A percentile compares a stretch with the other conserved stretches of the same genome.
Evolutionary conservation across 176 grass and related monocot species (phyloP).

Genomic region (Eremochloa ophiuroides): DNA sequence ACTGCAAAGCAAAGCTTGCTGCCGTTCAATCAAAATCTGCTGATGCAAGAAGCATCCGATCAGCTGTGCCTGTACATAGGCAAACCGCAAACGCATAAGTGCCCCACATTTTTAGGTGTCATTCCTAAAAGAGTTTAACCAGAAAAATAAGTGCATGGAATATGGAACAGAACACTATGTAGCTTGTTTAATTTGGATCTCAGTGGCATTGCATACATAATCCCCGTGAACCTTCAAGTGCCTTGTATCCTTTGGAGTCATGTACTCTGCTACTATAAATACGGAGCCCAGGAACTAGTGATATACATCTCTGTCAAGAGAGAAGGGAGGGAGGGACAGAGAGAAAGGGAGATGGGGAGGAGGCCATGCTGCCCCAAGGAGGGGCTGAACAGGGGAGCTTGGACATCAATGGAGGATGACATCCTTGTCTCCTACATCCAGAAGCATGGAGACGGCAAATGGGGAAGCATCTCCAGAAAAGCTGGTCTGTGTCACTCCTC

Average conservation of each 20-base stretch:
- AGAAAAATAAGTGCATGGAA: background rate
- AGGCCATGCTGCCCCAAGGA: slow-evolving; percentile 47
- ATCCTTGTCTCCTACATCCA: slow-evolving; percentile 45
- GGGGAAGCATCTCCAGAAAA: slow-evolving; percentile 47
- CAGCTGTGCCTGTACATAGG: background rate
- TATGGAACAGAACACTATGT: background rate
- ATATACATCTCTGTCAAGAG: background rate
- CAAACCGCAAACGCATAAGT: background rate
- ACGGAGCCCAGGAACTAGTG: background rate
- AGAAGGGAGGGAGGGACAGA: background rate
- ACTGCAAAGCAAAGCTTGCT: background rate
- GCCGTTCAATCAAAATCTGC: background rate
- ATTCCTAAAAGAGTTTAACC: background rate
- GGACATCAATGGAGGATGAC: slow-evolving; percentile 51
- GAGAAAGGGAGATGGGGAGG: slow-evolving; percentile 36
- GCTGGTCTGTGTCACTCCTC: slow-evolving; percentile 23
- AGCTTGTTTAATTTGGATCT: background rate
- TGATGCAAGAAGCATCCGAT: background rate
- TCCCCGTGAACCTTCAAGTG: background rate
- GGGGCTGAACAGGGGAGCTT: slow-evolving; percentile 60
- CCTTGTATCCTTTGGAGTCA: background rate
- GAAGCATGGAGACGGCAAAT: slow-evolving; percentile 48
- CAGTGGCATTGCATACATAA: background rate
- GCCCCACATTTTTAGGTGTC: background rate
- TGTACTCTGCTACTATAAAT: background rate